Evolutionary conservation across 306 rosid species (phyloP), one percentile per base, ranked within the genome.

Genomic region (Purshia tridentata): DNA sequence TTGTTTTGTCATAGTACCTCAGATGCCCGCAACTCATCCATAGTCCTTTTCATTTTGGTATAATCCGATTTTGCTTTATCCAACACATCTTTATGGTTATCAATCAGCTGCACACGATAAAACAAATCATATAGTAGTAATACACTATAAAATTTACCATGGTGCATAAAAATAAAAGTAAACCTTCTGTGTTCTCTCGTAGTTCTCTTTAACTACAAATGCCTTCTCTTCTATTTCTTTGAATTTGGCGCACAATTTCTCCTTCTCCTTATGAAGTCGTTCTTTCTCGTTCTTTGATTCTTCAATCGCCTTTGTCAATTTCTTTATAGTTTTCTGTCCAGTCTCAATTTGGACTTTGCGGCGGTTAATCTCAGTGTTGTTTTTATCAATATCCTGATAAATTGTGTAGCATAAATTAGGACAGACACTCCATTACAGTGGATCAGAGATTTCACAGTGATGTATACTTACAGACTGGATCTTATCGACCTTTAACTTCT

Each of bases 191-290:
- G 82, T 89, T 72, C 49, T 78, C 69, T 88, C 87, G 42, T 81
- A 89, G 72, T 80, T 88, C 75, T 89, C 96, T 78, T 89, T 90
- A 73, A 91, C 97, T 37, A 37, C 45, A 85, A 88, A 89, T 57
- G 98, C 98, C 80, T 85, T 94, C 82, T 84, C 88, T 66, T 89
- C 97, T 72, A 94, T 85, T 72, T 94, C 96, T 81, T 91, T 86
- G 72, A 91, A 94, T 64, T 47, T 57, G n/a, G 75, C 76, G 39
- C 72, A 75, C 72, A 90, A 35, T 49, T 86, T 88, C 70, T 86
- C 89, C 79, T 83, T 88, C 76, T 94, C 92, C 81, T 78, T 89
- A 42, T 72, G 63, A 45, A 91, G 92, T 23, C 91, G 87, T 42
- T 89, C 96, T 74, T 68, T 87, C 78, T 94, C 97, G 76, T 50